Conservation (phyloP, 1,139 yeast genomes). For the Saccharomyces pastorianus region DNA sequence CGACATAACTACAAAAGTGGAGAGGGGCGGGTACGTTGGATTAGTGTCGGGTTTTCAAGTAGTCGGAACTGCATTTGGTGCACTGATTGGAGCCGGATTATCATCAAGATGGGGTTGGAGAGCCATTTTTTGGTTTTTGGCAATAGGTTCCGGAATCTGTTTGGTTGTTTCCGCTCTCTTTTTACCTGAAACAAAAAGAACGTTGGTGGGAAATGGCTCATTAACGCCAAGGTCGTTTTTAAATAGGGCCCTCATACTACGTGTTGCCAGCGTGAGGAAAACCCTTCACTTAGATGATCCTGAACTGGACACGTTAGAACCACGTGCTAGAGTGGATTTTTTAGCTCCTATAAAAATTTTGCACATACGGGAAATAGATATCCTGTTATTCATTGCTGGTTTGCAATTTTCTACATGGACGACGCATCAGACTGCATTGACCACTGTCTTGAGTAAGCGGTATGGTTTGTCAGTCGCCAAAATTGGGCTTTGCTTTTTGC, state of each 20-base stretch:
- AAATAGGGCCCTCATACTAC: conserved; percentile 39
- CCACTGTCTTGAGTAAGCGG: conserved; percentile 42
- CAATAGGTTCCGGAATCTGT: too few relatives aligned
- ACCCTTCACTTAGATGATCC: conserved; percentile 29
- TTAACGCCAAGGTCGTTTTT: conserved; percentile 37
- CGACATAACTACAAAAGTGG: too few relatives aligned
- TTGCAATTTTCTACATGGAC: conserved; percentile 62
- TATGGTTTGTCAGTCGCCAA: conserved; percentile 46
- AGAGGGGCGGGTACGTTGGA: too few relatives aligned
- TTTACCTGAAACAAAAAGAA: conserved; percentile 66
- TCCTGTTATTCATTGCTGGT: conserved; percentile 46
- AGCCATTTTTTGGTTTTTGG: too few relatives aligned
- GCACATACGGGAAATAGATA: conserved; percentile 30
- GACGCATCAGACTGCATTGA: conserved; percentile 55
- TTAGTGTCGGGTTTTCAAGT: too few relatives aligned
- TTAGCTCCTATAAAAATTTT: conserved; percentile 42
- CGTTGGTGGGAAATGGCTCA: conserved; percentile 62
- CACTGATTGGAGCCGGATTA: too few relatives aligned
- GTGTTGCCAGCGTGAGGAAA: conserved; percentile 17
- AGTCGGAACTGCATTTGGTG: too few relatives aligned
- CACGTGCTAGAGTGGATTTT: conserved; percentile 32
- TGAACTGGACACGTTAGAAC: conserved; percentile 29
- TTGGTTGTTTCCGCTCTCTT: conserved; percentile 31
- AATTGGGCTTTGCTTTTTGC: conserved; percentile 57
- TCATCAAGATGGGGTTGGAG: too few relatives aligned